These are phyloP conservation scores for Lithohypha guttulata DNA, from an alignment of 2,329 filamentous ascomycete species.

Conservation along the genomic window DNA sequence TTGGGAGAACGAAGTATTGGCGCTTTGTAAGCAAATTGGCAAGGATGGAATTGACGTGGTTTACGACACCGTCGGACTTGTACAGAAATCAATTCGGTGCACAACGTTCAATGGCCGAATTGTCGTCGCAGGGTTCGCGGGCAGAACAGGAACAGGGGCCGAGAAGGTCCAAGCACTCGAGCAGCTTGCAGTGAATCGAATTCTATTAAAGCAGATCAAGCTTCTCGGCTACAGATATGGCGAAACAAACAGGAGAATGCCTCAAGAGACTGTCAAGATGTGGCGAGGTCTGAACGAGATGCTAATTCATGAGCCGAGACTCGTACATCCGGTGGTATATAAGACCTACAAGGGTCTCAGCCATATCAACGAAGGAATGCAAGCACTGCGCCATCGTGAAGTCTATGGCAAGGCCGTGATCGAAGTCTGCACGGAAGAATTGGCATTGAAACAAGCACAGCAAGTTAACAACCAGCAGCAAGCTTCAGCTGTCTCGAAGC, in stretches of 20 bases:
- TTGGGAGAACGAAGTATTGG: constrained; percentile 45
- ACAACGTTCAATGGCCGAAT: constrained; percentile 44
- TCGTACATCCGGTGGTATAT: constrained; percentile 43
- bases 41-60: constrained; percentile 46
- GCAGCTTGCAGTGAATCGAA: constrained; percentile 43
- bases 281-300: constrained; percentile 43
- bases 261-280: constrained; percentile 37
- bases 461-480: not conserved
- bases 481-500: too few relatives aligned
- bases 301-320: constrained; percentile 32
- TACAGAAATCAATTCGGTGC: constrained; percentile 44
- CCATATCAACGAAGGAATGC: constrained; percentile 40
- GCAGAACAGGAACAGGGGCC: constrained; percentile 26
- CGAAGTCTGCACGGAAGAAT: constrained; percentile 26
- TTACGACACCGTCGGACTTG: constrained; percentile 48
- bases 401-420: constrained; percentile 49
- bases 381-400: constrained; percentile 40
- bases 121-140: constrained; percentile 50
- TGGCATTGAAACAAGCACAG: not conserved
- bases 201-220: constrained; percentile 44
- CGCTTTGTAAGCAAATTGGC: constrained; percentile 28
- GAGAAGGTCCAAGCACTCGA: constrained; percentile 38
- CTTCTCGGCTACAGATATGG: constrained; percentile 49
- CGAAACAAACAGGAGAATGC: constrained; percentile 42
- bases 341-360: constrained; percentile 41